Base-by-base conservation (phyloP, 176 grass and related monocot species). In the Phoenix dactylifera region DNA sequence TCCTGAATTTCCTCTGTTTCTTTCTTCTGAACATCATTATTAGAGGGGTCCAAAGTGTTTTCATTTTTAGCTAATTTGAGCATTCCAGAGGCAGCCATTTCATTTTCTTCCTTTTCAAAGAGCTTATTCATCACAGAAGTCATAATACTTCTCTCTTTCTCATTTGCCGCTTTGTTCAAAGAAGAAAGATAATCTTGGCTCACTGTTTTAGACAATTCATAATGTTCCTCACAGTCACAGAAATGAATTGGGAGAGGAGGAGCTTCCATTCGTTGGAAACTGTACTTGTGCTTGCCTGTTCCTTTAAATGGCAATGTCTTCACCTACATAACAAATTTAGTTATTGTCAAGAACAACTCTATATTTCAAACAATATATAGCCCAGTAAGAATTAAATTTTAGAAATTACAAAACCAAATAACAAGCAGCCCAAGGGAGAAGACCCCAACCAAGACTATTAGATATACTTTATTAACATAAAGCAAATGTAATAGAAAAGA, bases 191-290 rank as follows among this genome's bases (percentile, higher is more conserved):
- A 92, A 39, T 78, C 77, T 57, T 81, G 62, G 72, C 88, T 80
- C 49, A 70, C 84, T 76, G 32, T 71, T 64, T 98, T 81, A 17
- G 72, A 67, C 60, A 75, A 81, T 55, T 78, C 87, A 55, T 81
- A 89, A 56, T 98, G 93, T 72, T 98, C 84, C 71, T 98, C 87
- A 71, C 93, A 98, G 70, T 98, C 93, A 35, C 84, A 98, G 63
- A 98, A 98, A 88, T 98, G 93, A 60, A 98, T 74, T 7, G 93
- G 93, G 54, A 85, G 81, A 12, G 83, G 71, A 77, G 93, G 79
- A 58, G 88, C 81, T 72, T 81, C 87, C 49, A 92, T 78, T 24
- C 81, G 77, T 24, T 83, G 85, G 69, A 98, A 98, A 77, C 93
- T 92, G 73, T 98, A 98, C 69, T 98, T 98, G 64, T 98, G 93